Evolutionary conservation across 257 asterid genomes (phyloP), one percentile per base, ranked within the genome.

Genomic region (Gentiana straminea): DNA sequence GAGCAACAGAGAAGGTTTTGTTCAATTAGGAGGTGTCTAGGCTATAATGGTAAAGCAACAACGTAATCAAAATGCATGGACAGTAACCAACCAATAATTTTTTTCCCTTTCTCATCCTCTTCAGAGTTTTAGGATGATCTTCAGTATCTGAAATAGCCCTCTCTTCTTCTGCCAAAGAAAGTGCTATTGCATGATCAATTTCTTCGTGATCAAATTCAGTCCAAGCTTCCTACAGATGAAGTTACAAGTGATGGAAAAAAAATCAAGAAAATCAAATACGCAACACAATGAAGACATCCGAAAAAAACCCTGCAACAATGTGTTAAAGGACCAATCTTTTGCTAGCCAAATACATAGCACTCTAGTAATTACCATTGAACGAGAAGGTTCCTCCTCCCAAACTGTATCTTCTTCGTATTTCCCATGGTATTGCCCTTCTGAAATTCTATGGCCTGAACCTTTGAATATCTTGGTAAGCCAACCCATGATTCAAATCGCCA

Each of bases 171-270:
- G 84, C 86, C 67, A 88, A 76, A 44, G 99, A 92, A 54, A 83
- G 76, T 60, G 97, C 95, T 58, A 92, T 80, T 35, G 99, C 99
- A 59, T 75, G 78, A 68, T 85, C 95, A 38, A 88, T 79, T 60
- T 92, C 95, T 71, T 92, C 97, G 41, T 68, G 74, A 55, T 92
- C 97, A 60, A 85, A 81, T 72, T 92, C 97, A 32, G 92, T 76
- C 81, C 67, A 58, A 46, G 74, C 80, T 63, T 84, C 96, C 98
- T 91, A 60, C 55, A 69, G 58, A 10, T 41, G 46, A 41, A 53
- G 71, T 7, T 41, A 41, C 46, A 41, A 41, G 9, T 5, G 5
- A 10, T 7, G 46, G 46, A 41, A 41, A 41, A 10, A 2, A 5
- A 38, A 35, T 35, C 52, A 59, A 51, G 33, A 35, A 43, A 64